A percentile compares a stretch with the other conserved stretches of the same genome.
These are phyloP conservation scores for Colletotrichum gigasporum DNA, from an alignment of 2,329 filamentous ascomycete genomes.

Conservation along the genomic window DNA sequence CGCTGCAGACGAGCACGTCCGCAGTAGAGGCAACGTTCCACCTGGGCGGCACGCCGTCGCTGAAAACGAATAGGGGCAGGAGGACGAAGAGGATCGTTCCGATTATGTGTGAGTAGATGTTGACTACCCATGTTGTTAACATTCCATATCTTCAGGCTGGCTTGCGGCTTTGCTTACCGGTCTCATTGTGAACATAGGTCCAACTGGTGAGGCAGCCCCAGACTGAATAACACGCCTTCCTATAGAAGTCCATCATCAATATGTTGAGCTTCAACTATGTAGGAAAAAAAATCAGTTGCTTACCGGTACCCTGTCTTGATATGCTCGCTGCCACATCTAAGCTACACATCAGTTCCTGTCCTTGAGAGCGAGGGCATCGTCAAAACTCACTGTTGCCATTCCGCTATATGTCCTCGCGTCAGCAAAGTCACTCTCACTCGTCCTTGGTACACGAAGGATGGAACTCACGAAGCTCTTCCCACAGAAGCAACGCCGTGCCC, in stretches of 20 bases:
- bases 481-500: background rate
- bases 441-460: background rate
- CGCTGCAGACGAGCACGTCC: conserved; percentile 52
- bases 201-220: conserved; percentile 6
- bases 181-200: conserved; percentile 24
- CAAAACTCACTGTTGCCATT: conserved; percentile 23
- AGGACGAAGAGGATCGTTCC: conserved; percentile 50
- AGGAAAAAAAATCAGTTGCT: background rate
- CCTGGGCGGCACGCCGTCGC: conserved; percentile 44
- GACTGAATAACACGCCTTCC: conserved; percentile 6
- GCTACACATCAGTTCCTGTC: background rate
- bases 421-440: background rate
- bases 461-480: conserved; percentile 20
- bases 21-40: conserved; percentile 44
- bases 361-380: accelerated
- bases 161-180: background rate
- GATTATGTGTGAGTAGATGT: conserved; percentile 56
- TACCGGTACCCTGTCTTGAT: conserved; percentile 23
- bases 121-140: conserved; percentile 42
- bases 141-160: background rate
- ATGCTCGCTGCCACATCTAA: conserved; percentile 23
- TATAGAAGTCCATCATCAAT: background rate
- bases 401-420: background rate
- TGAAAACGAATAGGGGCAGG: conserved; percentile 48
- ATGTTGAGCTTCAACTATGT: background rate